phyloP scores from a whole-genome alignment of 441 rosid genomes.

The Gossypium gossypioides region DNA sequence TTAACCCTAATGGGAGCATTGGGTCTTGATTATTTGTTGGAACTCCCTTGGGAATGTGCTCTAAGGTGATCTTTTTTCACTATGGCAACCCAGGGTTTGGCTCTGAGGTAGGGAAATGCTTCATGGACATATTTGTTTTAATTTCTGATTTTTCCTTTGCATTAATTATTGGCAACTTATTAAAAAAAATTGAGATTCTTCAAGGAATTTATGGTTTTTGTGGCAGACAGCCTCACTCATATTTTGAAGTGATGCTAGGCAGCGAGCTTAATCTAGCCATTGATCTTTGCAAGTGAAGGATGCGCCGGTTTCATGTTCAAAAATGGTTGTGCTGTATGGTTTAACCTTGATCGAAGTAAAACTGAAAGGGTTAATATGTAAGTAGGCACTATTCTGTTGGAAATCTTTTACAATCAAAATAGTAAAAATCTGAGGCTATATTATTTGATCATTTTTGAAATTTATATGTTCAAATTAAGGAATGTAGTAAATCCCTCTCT shows the following conservation, averaged over 20 bases:
- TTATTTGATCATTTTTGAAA: not conserved
- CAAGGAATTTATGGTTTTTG: not conserved
- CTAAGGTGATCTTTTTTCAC: not conserved
- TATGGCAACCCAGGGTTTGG: not conserved
- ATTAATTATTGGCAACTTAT: not conserved
- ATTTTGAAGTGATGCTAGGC: not conserved
- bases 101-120: not conserved
- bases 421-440: not conserved
- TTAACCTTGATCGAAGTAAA: not conserved
- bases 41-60: not conserved
- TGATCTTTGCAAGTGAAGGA: not conserved
- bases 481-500: not conserved
- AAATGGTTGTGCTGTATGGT: not conserved
- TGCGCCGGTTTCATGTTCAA: not conserved
- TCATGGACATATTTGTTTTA: not conserved
- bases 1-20: conserved; percentile 3
- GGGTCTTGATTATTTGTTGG: not conserved
- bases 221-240: not conserved
- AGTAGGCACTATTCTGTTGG: not conserved
- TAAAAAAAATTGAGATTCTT: not conserved
- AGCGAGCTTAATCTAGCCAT: conserved; percentile 1
- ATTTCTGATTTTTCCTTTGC: not conserved
- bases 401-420: not conserved
- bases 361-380: not conserved
- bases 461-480: not conserved